Percentiles rank a stretch among this genome's conserved stretches.
phyloP scores from a whole-genome alignment of 306 rosid species.

The Vigna unguiculata region DNA sequence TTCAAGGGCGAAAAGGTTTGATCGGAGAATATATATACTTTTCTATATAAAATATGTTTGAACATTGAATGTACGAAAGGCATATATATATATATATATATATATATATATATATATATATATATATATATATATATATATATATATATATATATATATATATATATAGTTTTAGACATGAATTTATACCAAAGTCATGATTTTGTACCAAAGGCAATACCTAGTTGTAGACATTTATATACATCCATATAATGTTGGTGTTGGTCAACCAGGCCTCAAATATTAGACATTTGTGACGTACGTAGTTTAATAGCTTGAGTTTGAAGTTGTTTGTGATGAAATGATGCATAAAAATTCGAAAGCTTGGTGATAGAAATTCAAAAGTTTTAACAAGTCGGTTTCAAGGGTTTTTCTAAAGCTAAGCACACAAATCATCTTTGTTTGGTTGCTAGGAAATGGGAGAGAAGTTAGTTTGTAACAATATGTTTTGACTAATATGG shows the following conservation, averaged over 20 bases:
- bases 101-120: no score
- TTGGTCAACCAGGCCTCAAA: not conserved
- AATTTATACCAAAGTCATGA: conserved; percentile 32
- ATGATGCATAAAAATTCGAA: conserved; percentile 23
- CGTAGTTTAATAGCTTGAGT: not conserved
- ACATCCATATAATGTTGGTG: not conserved
- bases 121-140: no score
- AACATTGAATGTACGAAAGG: conserved; percentile 41
- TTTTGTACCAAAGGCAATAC: conserved; percentile 4
- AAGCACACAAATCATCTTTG: not conserved
- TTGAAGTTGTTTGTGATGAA: conserved; percentile 1
- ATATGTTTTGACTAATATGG: not conserved
- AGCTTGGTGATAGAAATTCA: conserved; percentile 10
- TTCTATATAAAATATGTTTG: conserved; percentile 23
- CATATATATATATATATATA: no score
- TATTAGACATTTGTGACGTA: conserved; percentile 6
- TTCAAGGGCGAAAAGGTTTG: conserved; percentile 34
- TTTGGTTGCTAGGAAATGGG: no score
- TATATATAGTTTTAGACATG: not conserved
- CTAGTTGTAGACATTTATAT: not conserved
- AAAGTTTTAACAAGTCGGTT: conserved; percentile 23
- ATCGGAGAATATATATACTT: conserved; percentile 15
- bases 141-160: no score
- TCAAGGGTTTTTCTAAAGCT: not conserved
- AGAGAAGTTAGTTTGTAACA: not conserved